Evolutionary conservation across 768 basidiomycete species (phyloP).

Genomic region (Termitomyces sp.): DNA sequence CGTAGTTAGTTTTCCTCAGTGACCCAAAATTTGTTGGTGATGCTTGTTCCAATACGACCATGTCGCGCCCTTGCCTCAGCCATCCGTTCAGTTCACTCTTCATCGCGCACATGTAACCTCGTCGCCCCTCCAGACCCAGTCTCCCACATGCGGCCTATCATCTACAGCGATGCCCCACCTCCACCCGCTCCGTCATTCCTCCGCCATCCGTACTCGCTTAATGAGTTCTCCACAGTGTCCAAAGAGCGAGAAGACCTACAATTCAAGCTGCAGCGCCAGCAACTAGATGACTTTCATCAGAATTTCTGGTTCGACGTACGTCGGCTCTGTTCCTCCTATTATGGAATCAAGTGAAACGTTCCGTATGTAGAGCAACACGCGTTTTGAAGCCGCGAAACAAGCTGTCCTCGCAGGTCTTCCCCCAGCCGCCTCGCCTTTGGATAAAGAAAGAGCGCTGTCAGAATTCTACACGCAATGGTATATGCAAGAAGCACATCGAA

Average conservation of each 20-base stretch:
- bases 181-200: constrained; percentile 33
- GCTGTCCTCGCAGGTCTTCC: constrained; percentile 58
- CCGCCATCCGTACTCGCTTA: constrained; percentile 75
- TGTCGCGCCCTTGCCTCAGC: constrained; percentile 5
- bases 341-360: constrained; percentile 1
- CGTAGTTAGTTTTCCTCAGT: background rate
- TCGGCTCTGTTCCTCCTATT: constrained; percentile 14
- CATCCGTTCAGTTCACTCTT: constrained; percentile 25
- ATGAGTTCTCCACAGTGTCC: constrained; percentile 55
- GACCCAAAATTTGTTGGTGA: constrained; percentile 7
- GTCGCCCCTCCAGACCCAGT: constrained; percentile 76
- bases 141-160: constrained; percentile 76
- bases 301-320: constrained; percentile 80
- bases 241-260: constrained; percentile 44
- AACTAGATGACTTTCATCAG: constrained; percentile 74
- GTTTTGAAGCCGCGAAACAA: constrained; percentile 73
- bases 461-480: constrained; percentile 77
- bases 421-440: constrained; percentile 42
- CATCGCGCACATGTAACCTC: constrained; percentile 28
- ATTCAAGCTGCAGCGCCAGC: constrained; percentile 68
- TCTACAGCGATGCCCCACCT: constrained; percentile 62
- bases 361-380: constrained; percentile 64
- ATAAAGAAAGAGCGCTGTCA: constrained; percentile 69
- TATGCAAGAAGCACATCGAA: constrained; percentile 58
- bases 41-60: constrained; percentile 18